Evolutionary conservation across 768 basidiomycete genomes (phyloP).

Genomic region (Pleurotus djamor): DNA sequence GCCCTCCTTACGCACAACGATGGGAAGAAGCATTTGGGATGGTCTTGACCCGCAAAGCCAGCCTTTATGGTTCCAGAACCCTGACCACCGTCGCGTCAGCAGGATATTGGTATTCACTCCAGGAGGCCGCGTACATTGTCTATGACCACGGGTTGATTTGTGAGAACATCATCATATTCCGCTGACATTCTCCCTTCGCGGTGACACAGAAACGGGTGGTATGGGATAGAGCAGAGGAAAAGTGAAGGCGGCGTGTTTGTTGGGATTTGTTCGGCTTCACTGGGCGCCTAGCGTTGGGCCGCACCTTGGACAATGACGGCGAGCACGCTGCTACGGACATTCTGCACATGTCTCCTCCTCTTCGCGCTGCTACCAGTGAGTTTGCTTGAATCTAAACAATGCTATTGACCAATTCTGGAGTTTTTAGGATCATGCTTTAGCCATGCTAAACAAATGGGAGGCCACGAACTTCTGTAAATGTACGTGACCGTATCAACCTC

Average conservation of each 20-base stretch:
- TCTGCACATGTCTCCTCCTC: conserved; percentile 15
- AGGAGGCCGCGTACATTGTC: conserved; percentile 75
- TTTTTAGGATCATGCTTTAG: conserved; percentile 28
- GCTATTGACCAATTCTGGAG: not conserved
- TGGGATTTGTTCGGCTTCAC: too few species aligned
- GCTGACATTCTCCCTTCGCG: conserved; percentile 58
- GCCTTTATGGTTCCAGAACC: conserved; percentile 99
- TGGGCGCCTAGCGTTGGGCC: too few species aligned
- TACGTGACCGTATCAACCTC: conserved; percentile 23
- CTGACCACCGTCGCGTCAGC: conserved; percentile 40
- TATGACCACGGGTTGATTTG: conserved; percentile 98
- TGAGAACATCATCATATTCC: conserved; percentile 91
- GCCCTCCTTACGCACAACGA: conserved; percentile 75
- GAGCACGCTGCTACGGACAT: conserved; percentile 5
- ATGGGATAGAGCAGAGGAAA: too few species aligned
- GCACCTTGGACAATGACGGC: too few species aligned
- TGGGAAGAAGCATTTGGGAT: conserved; percentile 99
- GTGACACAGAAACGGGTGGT: not conserved
- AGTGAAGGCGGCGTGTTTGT: not conserved
- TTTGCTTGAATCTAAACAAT: too few species aligned
- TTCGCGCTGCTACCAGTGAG: not conserved
- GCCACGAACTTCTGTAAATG: conserved; percentile 93
- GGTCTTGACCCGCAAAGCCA: conserved; percentile 98
- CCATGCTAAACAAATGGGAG: conserved; percentile 73
- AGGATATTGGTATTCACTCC: conserved; percentile 7